Percentiles rank a stretch among this genome's conserved stretches.
Conservation (phyloP, 768 basidiomycete species). For the Chiua virens region DNA sequence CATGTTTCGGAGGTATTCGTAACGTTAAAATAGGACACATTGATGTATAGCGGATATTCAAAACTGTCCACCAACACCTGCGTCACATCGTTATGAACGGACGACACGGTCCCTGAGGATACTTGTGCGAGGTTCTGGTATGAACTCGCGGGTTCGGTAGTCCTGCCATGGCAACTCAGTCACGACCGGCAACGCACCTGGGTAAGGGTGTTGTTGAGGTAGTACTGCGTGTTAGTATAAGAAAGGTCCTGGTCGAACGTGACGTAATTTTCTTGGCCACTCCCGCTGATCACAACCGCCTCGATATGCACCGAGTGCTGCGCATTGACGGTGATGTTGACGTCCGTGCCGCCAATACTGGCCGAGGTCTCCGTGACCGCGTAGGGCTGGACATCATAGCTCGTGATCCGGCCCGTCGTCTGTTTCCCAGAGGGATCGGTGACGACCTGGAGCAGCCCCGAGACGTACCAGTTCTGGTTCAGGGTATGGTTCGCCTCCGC, state of each 20-base stretch:
- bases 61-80: slow-evolving; percentile 49
- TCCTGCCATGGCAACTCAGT: neutral
- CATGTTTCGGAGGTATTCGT: slow-evolving; percentile 28
- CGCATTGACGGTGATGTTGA: slow-evolving; percentile 64
- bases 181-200: slow-evolving; percentile 33
- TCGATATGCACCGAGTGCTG: slow-evolving; percentile 59
- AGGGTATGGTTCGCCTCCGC: slow-evolving; percentile 65
- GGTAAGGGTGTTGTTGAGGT: slow-evolving; percentile 44
- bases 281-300: slow-evolving; percentile 59
- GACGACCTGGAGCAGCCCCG: slow-evolving; percentile 65
- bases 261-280: slow-evolving; percentile 54
- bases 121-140: slow-evolving; percentile 50
- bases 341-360: slow-evolving; percentile 42
- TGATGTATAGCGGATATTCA: slow-evolving; percentile 51
- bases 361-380: slow-evolving; percentile 51
- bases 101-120: slow-evolving; percentile 45
- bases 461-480: slow-evolving; percentile 77
- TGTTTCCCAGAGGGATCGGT: slow-evolving; percentile 60
- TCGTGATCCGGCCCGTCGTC: slow-evolving; percentile 67
- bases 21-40: slow-evolving; percentile 33
- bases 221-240: slow-evolving; percentile 65
- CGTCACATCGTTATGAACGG: slow-evolving; percentile 47
- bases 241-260: slow-evolving; percentile 59
- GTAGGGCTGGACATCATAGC: slow-evolving; percentile 57
- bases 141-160: neutral